A percentile compares a stretch with the other conserved stretches of the same genome.
These are phyloP conservation scores for Polyplosphaeria fusca DNA, from an alignment of 495 filamentous ascomycete species.

Conservation along the genomic window DNA sequence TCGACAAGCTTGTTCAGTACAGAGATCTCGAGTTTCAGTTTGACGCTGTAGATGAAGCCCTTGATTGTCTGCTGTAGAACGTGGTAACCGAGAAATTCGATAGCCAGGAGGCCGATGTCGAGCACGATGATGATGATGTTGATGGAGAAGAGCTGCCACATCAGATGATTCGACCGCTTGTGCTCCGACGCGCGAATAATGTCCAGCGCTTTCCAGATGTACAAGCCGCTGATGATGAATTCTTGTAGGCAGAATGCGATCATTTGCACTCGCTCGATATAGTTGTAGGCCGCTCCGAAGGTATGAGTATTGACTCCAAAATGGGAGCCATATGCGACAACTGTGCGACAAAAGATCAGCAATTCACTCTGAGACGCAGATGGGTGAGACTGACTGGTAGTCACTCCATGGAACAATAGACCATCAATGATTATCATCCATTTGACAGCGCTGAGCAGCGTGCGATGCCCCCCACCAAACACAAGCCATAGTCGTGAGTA, in stretches of 20 bases:
- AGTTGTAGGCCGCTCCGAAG: constrained; percentile 27
- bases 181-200: constrained; percentile 17
- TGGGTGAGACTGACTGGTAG: constrained; percentile 3
- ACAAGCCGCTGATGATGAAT: constrained; percentile 32
- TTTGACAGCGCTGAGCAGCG: constrained; percentile 16
- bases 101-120: constrained; percentile 26
- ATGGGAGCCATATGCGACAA: constrained; percentile 19
- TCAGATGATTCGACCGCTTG: constrained; percentile 6
- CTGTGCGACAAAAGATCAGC: not conserved
- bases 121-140: constrained; percentile 33
- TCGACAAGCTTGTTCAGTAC: constrained; percentile 31
- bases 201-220: constrained; percentile 31
- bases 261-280: constrained; percentile 33
- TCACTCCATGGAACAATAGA: constrained; percentile 24
- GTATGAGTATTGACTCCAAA: not conserved
- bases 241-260: constrained; percentile 31
- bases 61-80: constrained; percentile 26
- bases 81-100: constrained; percentile 21
- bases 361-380: not conserved
- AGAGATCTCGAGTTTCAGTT: constrained; percentile 31
- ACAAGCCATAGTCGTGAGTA: constrained; percentile 34
- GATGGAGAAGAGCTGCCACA: constrained; percentile 28
- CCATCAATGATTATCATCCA: constrained; percentile 35
- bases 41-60: constrained; percentile 27
- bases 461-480: constrained; percentile 4